Evolutionary conservation across 2,329 filamentous ascomycete genomes (phyloP).

Genomic region (Ceratocystis lukuohia): DNA sequence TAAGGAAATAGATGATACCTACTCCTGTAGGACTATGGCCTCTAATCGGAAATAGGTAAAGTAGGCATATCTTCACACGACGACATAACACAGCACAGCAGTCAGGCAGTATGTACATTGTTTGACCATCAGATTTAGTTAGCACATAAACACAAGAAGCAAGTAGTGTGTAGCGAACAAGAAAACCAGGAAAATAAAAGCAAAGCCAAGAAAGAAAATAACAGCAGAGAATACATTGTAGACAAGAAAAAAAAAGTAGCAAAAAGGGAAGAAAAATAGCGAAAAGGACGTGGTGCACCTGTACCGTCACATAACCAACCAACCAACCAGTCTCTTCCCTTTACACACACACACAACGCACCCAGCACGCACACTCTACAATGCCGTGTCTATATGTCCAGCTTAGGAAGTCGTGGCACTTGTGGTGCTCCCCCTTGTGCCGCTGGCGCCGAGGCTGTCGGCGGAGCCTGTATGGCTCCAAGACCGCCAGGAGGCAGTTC

Average conservation of each 20-base stretch:
- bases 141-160: background rate
- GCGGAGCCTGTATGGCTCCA: slow-evolving; percentile 2
- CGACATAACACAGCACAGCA: background rate
- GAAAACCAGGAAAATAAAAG: slow-evolving; percentile 2
- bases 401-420: slow-evolving; percentile 13
- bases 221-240: slow-evolving; percentile 6
- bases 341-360: background rate
- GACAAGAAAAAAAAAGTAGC: slow-evolving; percentile 9
- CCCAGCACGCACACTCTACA: background rate
- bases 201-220: background rate
- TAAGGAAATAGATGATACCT: too few species aligned
- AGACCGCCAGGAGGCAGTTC: slow-evolving; percentile 24
- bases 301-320: background rate
- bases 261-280: slow-evolving; percentile 12
- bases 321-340: slow-evolving; percentile 3
- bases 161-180: slow-evolving; percentile 1
- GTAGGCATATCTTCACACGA: background rate
- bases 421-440: slow-evolving; percentile 7
- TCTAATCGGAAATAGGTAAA: too few species aligned
- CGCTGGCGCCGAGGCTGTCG: background rate
- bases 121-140: background rate
- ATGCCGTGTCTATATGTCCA: slow-evolving; percentile 12
- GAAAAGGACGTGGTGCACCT: background rate
- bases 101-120: background rate
- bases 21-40: too few species aligned